These are phyloP conservation scores for Adansonia digitata DNA, from an alignment of 345 rosid genomes.

Conservation along the genomic window DNA sequence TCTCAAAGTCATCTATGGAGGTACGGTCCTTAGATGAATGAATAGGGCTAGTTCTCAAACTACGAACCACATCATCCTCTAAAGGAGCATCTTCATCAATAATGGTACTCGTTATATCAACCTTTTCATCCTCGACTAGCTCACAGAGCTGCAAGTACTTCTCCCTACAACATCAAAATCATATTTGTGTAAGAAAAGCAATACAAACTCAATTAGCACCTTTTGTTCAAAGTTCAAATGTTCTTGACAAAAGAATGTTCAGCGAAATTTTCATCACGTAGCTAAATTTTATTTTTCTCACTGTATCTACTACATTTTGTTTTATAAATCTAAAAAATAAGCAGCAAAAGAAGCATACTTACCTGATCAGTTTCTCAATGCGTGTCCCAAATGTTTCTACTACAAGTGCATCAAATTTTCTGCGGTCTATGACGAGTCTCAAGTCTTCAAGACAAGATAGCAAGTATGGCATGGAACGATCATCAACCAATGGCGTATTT, in stretches of 20 bases:
- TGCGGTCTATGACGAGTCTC: conserved; percentile 72
- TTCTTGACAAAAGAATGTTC: not conserved
- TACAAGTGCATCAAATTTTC: conserved; percentile 89
- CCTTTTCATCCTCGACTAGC: conserved; percentile 82
- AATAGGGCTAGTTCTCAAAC: conserved; percentile 91
- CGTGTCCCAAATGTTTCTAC: conserved; percentile 95
- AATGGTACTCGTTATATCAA: conserved; percentile 76
- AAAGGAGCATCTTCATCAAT: conserved; percentile 94
- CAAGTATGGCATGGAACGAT: conserved; percentile 56
- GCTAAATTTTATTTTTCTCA: not conserved
- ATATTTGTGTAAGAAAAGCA: conserved; percentile 3
- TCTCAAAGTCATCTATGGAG: conserved; percentile 95
- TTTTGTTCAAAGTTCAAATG: conserved; percentile 5
- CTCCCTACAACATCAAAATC: conserved; percentile 51
- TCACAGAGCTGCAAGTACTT: conserved; percentile 94
- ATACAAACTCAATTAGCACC: conserved; percentile 9
- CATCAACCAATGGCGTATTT: conserved; percentile 74
- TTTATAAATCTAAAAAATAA: conserved; percentile 2
- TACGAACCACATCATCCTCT: conserved; percentile 93
- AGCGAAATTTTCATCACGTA: not conserved
- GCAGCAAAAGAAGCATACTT: conserved; percentile 24
- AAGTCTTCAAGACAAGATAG: conserved; percentile 81
- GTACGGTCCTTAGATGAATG: conserved; percentile 90
- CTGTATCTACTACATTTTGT: not conserved
- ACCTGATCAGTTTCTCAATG: conserved; percentile 91